A percentile compares a stretch with the other conserved stretches of the same genome.
phyloP scores from a whole-genome alignment of 2,329 filamentous ascomycete species.

The Pseudodiploospora longispora region DNA sequence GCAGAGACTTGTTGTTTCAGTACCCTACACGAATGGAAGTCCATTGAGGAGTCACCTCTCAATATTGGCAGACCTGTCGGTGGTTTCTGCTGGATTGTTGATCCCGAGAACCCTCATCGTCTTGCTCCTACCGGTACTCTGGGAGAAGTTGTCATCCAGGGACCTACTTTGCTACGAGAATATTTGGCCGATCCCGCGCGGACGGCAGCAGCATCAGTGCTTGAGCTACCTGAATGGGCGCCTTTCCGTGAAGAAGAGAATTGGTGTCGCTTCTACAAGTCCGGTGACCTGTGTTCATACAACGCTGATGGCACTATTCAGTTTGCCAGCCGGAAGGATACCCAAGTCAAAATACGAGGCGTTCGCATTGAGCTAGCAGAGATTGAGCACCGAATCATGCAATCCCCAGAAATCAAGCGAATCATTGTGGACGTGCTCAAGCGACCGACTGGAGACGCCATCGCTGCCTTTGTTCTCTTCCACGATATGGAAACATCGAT shows the following conservation, averaged over 20 bases:
- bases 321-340: slow-evolving; percentile 4
- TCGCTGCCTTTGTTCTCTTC: slow-evolving; percentile 2
- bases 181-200: slow-evolving; percentile 14
- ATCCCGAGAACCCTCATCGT: slow-evolving; percentile 11
- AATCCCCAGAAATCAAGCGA: not conserved
- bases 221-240: slow-evolving; percentile 2
- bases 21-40: not conserved
- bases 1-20: slow-evolving; percentile 6
- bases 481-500: slow-evolving; percentile 1
- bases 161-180: slow-evolving; percentile 11
- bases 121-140: slow-evolving; percentile 14
- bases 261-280: slow-evolving; percentile 7
- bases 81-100: slow-evolving; percentile 12
- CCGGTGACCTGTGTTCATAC: slow-evolving; percentile 5
- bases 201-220: slow-evolving; percentile 11
- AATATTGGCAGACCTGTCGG: slow-evolving; percentile 2
- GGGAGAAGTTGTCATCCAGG: slow-evolving; percentile 17
- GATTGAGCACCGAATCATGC: slow-evolving; percentile 3
- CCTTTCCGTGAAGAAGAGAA: not conserved
- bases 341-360: slow-evolving; percentile 7
- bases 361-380: slow-evolving; percentile 6
- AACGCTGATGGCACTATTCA: slow-evolving; percentile 1
- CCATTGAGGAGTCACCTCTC: not conserved
- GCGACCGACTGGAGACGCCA: not conserved
- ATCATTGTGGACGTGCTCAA: not conserved